Base-by-base conservation (phyloP, 2,329 filamentous ascomycete species). In the Aspergillus terreus region DNA sequence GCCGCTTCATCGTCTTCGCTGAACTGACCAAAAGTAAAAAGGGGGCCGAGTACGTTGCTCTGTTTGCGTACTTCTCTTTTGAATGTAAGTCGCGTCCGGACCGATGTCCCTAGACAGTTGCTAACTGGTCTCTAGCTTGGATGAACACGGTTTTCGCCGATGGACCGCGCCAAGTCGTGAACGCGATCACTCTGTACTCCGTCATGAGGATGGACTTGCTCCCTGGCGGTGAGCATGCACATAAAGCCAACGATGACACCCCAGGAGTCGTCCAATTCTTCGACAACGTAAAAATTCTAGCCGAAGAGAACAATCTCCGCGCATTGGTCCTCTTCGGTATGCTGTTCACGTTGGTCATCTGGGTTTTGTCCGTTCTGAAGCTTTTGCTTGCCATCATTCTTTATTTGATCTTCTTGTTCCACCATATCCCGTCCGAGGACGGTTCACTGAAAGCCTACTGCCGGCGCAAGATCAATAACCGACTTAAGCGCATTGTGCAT, bases 1-100 rank as follows among this genome's bases (percentile, higher is more conserved):
- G 85, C 63, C 82, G 92, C 46, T 99, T 96, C 67, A 73, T 96
- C n/a, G 90, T 96, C 58, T 96, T 96, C 68, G 86, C 90, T 14
- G 88, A 90, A 63, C 76, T 96, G 67, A 96, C 92, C 11, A 94
- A 92, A 74, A 91, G 88, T 71, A 92, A 88, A 66, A 95, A 95
- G 72, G 90, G 91, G 15, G 86, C 86, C 51, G 90, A 96, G 69
- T 96, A 96, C 63, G 81, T 95, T 58, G 92, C 92, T 3, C 78
- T 96, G 4, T 96, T 96, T 68, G 88, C 90, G 25, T 96, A 95
- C 70, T 96, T 95, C 71, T 86, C 83, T 25, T 86, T 87, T 71
- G 82, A 87, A 70, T 77, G 80, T 78, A 62, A 58, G 68, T 57
- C 23, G 12, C 21, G 19, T 14, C 25, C 38, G 10, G 46, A 2